Percentiles rank a stretch among this genome's conserved stretches.
These are phyloP conservation scores for Albizia julibrissin DNA, from an alignment of 306 rosid species.

Conservation along the genomic window DNA sequence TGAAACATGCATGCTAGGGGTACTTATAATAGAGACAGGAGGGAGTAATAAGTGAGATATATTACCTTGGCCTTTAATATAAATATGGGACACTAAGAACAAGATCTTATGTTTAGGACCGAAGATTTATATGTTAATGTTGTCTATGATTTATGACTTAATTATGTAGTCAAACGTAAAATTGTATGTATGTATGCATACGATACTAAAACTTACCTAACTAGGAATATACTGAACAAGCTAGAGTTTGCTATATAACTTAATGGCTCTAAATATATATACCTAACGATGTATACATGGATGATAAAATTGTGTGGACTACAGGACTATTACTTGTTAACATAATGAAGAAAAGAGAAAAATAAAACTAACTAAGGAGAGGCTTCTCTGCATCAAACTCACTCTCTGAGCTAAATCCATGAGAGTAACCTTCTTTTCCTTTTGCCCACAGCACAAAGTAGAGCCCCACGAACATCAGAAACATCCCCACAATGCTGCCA, in stretches of 20 bases:
- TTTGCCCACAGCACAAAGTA: conserved; percentile 93
- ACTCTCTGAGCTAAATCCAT: conserved; percentile 38
- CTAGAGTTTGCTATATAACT: background rate
- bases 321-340: background rate
- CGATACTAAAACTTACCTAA: background rate
- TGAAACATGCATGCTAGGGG: no score
- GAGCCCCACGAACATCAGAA: conserved; percentile 80
- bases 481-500: conserved; percentile 76
- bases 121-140: no score
- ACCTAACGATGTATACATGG: no score
- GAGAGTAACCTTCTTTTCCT: conserved; percentile 61
- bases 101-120: no score
- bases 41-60: no score
- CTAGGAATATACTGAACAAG: background rate
- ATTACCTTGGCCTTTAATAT: no score
- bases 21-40: no score
- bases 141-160: background rate
- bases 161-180: no score
- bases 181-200: no score
- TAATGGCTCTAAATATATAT: no score
- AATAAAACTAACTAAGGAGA: conserved; percentile 67
- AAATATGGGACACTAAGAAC: no score
- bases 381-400: conserved; percentile 77
- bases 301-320: no score
- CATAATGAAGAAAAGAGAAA: background rate